Conservation (phyloP, 129 eudicot genomes). For the Flaveria sonorensis region DNA sequence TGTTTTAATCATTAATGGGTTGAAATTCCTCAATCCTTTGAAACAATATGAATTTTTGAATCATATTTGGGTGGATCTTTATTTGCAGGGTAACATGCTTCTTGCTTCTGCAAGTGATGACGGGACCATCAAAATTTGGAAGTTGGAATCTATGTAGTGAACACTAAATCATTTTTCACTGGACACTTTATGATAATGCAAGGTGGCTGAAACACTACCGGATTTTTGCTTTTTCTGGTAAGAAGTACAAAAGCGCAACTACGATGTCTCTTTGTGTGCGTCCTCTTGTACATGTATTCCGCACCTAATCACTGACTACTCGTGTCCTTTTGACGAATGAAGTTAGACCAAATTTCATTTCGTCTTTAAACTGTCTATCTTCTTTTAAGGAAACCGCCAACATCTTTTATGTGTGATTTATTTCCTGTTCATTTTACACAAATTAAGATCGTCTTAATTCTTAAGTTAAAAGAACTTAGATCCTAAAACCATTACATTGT, state of each 20-base stretch:
- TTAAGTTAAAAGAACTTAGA: background rate
- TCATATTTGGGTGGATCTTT: background rate
- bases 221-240: constrained; percentile 2
- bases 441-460: background rate
- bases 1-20: background rate
- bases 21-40: background rate
- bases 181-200: background rate
- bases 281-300: background rate
- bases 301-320: background rate
- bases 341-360: constrained; percentile 1
- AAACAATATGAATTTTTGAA: background rate
- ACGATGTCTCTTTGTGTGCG: background rate
- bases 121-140: constrained; percentile 87
- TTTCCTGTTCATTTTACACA: background rate
- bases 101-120: constrained; percentile 98
- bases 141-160: constrained; percentile 44
- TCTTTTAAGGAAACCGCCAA: background rate
- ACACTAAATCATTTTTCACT: background rate
- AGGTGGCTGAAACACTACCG: background rate
- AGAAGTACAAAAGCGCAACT: background rate
- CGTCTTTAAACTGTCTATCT: background rate
- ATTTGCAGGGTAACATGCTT: constrained; percentile 55
- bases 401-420: background rate
- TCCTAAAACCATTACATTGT: background rate
- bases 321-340: background rate